A percentile compares a stretch with the other conserved stretches of the same genome.
These are phyloP conservation scores for Uncinocarpus reesii DNA, from an alignment of 2,329 filamentous ascomycete species.

Conservation along the genomic window DNA sequence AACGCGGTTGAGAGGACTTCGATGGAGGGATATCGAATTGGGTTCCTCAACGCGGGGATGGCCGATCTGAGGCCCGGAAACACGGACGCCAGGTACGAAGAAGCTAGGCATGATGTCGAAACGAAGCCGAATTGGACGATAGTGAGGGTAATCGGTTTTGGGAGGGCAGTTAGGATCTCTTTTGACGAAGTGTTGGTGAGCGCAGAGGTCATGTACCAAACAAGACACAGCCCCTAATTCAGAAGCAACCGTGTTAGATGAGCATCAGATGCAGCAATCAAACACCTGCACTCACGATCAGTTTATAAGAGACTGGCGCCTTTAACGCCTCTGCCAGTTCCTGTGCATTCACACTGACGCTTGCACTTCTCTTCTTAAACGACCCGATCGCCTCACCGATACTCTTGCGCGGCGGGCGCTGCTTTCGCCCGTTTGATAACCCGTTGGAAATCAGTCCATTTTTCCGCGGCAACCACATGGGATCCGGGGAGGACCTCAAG, in stretches of 20 bases:
- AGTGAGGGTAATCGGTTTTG: constrained; percentile 83
- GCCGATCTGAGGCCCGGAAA: constrained; percentile 61
- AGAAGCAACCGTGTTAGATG: neutral
- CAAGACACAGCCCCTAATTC: constrained; percentile 63
- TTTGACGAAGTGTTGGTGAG: constrained; percentile 97
- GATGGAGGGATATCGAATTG: constrained; percentile 67
- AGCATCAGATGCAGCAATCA: neutral
- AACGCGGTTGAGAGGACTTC: constrained; percentile 79
- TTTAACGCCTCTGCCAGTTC: constrained; percentile 85
- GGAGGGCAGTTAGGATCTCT: constrained; percentile 83
- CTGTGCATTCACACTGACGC: constrained; percentile 83
- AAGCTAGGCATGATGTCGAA: constrained; percentile 70
- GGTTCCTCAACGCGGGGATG: constrained; percentile 70
- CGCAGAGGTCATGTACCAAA: constrained; percentile 94
- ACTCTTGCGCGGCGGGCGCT: constrained; percentile 72
- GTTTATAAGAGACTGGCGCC: constrained; percentile 76
- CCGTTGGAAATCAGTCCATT: constrained; percentile 39
- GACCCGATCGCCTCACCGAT: constrained; percentile 77
- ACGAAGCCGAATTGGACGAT: constrained; percentile 91
- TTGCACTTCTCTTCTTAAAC: constrained; percentile 69
- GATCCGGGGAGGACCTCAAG: constrained; percentile 29
- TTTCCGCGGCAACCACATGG: constrained; percentile 54
- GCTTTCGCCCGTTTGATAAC: constrained; percentile 38
- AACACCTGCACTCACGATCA: constrained; percentile 51
- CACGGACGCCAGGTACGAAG: constrained; percentile 62